These are phyloP conservation scores for Zalaria obscura DNA, from an alignment of 2,329 filamentous ascomycete species.

Conservation along the genomic window DNA sequence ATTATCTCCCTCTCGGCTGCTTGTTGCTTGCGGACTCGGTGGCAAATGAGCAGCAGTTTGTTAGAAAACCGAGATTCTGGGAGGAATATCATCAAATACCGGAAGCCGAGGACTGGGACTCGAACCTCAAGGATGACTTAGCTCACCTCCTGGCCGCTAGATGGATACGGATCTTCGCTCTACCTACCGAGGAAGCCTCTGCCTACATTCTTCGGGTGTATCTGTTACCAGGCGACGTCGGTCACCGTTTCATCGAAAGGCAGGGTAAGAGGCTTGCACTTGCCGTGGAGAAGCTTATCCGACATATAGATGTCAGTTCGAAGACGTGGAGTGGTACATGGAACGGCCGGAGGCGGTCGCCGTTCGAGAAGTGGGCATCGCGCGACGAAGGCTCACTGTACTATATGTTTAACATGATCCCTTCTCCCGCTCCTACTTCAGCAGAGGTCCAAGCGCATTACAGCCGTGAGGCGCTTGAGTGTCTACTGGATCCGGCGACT, in stretches of 20 bases:
- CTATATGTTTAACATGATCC: constrained; percentile 58
- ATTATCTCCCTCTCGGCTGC: constrained; percentile 14
- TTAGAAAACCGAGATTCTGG: not conserved
- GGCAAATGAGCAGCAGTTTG: not conserved
- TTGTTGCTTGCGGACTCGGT: not conserved
- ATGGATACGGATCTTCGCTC: constrained; percentile 9
- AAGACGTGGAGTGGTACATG: constrained; percentile 40
- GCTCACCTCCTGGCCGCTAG: constrained; percentile 8
- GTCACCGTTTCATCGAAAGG: constrained; percentile 38
- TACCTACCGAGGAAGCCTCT: not conserved
- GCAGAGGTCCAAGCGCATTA: constrained; percentile 35
- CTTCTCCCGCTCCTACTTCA: constrained; percentile 49
- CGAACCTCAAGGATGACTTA: constrained; percentile 1
- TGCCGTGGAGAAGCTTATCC: constrained; percentile 35
- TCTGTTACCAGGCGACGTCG: constrained; percentile 51
- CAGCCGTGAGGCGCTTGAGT: constrained; percentile 38
- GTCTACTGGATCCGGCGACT: constrained; percentile 34
- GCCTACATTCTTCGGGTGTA: constrained; percentile 37
- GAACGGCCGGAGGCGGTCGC: constrained; percentile 7
- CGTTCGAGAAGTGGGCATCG: constrained; percentile 26
- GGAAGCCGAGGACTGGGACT: not conserved
- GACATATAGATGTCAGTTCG: constrained; percentile 40
- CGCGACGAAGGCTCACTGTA: constrained; percentile 43
- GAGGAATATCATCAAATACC: not conserved
- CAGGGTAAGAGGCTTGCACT: constrained; percentile 29